Conservation (phyloP, 2,329 filamentous ascomycete genomes). For the Madurella fahalii region DNA sequence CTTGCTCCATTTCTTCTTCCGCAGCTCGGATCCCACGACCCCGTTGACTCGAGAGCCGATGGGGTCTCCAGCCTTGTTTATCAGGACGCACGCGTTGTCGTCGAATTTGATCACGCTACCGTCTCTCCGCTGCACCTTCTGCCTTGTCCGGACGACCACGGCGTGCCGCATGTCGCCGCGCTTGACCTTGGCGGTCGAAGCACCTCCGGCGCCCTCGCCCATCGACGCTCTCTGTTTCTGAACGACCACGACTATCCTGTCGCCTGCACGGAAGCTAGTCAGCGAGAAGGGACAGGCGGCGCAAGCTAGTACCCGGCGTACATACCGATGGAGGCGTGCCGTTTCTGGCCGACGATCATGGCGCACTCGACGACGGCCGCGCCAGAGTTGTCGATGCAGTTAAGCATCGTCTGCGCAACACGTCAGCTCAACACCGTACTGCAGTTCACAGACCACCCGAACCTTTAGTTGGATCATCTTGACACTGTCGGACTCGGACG, state of each 20-base stretch:
- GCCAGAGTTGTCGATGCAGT: slow-evolving; percentile 99
- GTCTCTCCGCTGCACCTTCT: slow-evolving; percentile 82
- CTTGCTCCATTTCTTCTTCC: slow-evolving; percentile 95
- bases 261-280: slow-evolving; percentile 55
- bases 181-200: slow-evolving; percentile 82
- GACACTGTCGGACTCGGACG: slow-evolving; percentile 32
- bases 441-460: not conserved
- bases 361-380: slow-evolving; percentile 96
- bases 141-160: slow-evolving; percentile 85
- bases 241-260: slow-evolving; percentile 94
- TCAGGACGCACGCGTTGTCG: slow-evolving; percentile 95
- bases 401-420: slow-evolving; percentile 79
- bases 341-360: slow-evolving; percentile 86
- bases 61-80: slow-evolving; percentile 95
- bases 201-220: slow-evolving; percentile 66
- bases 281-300: no score
- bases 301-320: not conserved
- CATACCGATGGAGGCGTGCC: slow-evolving; percentile 82
- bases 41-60: slow-evolving; percentile 90
- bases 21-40: slow-evolving; percentile 83
- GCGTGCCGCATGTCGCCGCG: slow-evolving; percentile 95
- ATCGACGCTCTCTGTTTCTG: slow-evolving; percentile 87
- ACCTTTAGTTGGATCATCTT: slow-evolving; percentile 93
- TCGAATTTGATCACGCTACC: slow-evolving; percentile 90
- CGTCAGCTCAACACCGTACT: slow-evolving; percentile 2